Percentiles rank a stretch among this genome's conserved stretches.
Conservation (phyloP, 306 rosid species). For the Cyamopsis tetragonoloba region DNA sequence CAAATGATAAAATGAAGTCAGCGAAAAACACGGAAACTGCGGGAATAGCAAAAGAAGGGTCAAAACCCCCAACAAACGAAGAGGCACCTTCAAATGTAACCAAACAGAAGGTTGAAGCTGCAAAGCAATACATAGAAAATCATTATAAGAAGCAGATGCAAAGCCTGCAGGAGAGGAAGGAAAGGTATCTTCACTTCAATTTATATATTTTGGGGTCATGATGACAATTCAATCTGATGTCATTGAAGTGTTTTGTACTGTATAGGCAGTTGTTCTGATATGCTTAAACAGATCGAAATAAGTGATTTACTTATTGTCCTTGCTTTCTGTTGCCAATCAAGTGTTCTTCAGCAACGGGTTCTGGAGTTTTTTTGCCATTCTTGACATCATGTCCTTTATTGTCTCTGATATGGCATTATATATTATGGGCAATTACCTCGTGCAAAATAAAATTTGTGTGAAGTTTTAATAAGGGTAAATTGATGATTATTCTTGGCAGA, state of each 20-base stretch:
- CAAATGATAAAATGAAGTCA: conserved; percentile 57
- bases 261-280: not conserved
- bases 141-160: conserved; percentile 84
- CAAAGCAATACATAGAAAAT: conserved; percentile 84
- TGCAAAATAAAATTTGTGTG: not conserved
- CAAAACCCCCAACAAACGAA: conserved; percentile 48
- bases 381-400: not conserved
- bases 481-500: conserved; percentile 33
- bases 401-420: not conserved
- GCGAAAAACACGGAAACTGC: conserved; percentile 54
- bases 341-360: not conserved
- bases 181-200: conserved; percentile 47
- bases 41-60: conserved; percentile 51
- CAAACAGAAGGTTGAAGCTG: conserved; percentile 72
- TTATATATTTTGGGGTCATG: conserved; percentile 9
- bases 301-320: conserved; percentile 3
- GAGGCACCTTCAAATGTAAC: conserved; percentile 63
- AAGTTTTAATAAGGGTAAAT: not conserved
- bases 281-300: not conserved
- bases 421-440: not conserved
- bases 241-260: not conserved
- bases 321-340: not conserved
- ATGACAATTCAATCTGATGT: not conserved
- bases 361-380: conserved; percentile 9
- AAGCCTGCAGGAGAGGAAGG: conserved; percentile 78